Evolutionary conservation across 2,329 filamentous ascomycete genomes (phyloP), one percentile per base, ranked within the genome.

Genomic region (Pseudogymnoascus sp.): DNA sequence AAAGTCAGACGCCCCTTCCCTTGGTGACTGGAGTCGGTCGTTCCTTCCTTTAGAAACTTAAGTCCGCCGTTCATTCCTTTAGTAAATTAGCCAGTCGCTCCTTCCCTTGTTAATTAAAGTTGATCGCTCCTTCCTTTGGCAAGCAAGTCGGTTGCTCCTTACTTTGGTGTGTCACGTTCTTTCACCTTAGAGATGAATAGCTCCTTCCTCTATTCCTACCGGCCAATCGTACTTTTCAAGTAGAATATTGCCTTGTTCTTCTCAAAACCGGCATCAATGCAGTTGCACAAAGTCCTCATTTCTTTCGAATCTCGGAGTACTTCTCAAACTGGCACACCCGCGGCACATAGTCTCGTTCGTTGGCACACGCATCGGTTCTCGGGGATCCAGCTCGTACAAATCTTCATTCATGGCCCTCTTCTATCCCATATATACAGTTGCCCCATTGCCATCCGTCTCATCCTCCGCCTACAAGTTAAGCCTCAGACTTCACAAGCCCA

Each of bases 401-500:
- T 57, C 8, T 57, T 57, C 51, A 57, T 57, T 57, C 28, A 57
- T 34, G 51, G 51, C 51, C 51, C 25, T 57, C 51, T 34, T 34
- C 51, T 57, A 57, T 57, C 51, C 51, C 51, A 34, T 57, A 57
- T 57, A 57, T 57, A 57, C 28, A 57, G 10, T 57, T 34, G 25
- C 28, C 28, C 48, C 51, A 21, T 34, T 8, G 51, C 51, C 28
- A 34, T 34, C n/a, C 3, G 51, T 21, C 48, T 19, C 51, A 19
- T 57, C 28, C 10, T 3, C 28, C 60, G 13, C n/a, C 8, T 3
- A 34, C n/a, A 57, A 34, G 51, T 73, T 72, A 75, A 66, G 71
- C 70, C 67, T 72, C 73, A 16, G 75, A 76, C 75, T 87, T 85
- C 63, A 89, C 86, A 67, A 90, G 75, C 62, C 79, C 78, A 64